Evolutionary conservation across 768 basidiomycete species (phyloP).

Genomic region (Amanita rubescens): DNA sequence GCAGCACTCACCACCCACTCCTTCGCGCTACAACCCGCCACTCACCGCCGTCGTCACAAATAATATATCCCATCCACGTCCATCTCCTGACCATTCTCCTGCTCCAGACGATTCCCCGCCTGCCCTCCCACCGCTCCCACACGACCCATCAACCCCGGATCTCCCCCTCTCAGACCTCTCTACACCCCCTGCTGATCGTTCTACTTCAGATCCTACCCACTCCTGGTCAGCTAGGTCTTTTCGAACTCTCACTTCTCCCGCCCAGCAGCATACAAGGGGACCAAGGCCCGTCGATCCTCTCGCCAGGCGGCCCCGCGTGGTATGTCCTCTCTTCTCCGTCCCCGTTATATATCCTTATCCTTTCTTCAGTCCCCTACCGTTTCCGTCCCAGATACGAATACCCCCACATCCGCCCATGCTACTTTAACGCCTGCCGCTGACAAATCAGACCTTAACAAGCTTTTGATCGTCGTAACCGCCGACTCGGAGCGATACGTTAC

Average conservation of each 20-base stretch:
- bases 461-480: conserved; percentile 61
- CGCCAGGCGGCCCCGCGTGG: conserved; percentile 27
- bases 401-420: conserved; percentile 19
- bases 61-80: conserved; percentile 35
- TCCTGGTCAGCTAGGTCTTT: conserved; percentile 28
- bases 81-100: conserved; percentile 61
- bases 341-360: conserved; percentile 18
- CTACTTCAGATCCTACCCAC: conserved; percentile 7
- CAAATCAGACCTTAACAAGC: conserved; percentile 23
- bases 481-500: conserved; percentile 71
- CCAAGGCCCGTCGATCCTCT: conserved; percentile 7
- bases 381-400: conserved; percentile 27
- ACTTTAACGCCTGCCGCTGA: conserved; percentile 17
- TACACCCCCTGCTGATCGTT: not conserved
- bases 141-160: not conserved
- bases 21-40: conserved; percentile 25
- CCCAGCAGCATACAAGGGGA: conserved; percentile 11
- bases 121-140: conserved; percentile 33
- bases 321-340: conserved; percentile 16
- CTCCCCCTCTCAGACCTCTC: not conserved
- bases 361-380: conserved; percentile 33
- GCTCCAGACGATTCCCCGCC: conserved; percentile 53
- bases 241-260: conserved; percentile 26
- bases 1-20: conserved; percentile 7
- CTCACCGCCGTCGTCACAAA: conserved; percentile 4